Base-by-base conservation (phyloP, 768 basidiomycete species). In the Pholiota conissans region DNA sequence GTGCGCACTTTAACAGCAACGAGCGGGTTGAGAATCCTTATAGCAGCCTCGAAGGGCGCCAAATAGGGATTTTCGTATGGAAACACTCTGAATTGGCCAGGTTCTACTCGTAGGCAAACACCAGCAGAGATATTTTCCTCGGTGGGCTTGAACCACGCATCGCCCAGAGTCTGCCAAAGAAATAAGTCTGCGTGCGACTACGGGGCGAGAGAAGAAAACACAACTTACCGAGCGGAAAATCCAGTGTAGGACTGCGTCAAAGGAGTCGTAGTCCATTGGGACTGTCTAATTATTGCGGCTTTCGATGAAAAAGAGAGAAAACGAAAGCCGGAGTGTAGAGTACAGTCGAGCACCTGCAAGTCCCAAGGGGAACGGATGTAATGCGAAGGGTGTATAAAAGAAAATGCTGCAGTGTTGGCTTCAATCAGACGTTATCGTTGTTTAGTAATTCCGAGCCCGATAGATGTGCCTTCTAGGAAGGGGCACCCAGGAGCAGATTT, bases 131-230 rank as follows among this genome's bases (percentile, higher is more conserved):
- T 75, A 65, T 90, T 91, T 71, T 93, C 90, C 64, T 90, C 87
- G 0, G 89, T 84, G 3, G 90, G 90, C 65, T 91, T 92, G 72
- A 92, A 91, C 90, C 90, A 92, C 6, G 90, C 86, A 57, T 91
- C 89, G 2, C 86, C 84, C 67, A 90, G 88, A 0, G 90, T 91
- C 88, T 91, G 64, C 46, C 35, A 32, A 29, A n/a, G 46, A 24
- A 29, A 13, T 34, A 42, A 55, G 28, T 27, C 28, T 10, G 2
- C 18, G 29, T 29, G 16, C 9, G 22, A 34, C n/a, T n/a, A n/a
- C n/a, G n/a, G n/a, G n/a, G n/a, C 45, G 29, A 22, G 54, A 37
- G 28, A 32, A 59, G 53, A 57, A 61, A 50, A 35, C 49, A 54
- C 34, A 14, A 70, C 82, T 9, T 61, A 88, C 89, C 56, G 85